Conservation (phyloP, 1,139 yeast genomes). For the Scheffersomyces quercinus region DNA sequence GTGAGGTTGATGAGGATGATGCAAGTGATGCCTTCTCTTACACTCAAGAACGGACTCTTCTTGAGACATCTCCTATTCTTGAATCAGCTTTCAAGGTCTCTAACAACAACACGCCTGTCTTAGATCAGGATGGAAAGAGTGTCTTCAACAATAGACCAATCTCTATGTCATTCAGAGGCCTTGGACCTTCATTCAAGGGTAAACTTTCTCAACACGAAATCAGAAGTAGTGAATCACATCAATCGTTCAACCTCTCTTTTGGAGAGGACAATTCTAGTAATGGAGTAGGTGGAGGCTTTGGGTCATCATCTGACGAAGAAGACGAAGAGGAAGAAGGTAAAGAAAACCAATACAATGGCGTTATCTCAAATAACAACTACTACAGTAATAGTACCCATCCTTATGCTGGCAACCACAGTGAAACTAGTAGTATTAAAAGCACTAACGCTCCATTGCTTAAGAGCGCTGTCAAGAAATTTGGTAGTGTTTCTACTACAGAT, state of each 20-base stretch:
- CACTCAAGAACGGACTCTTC: slow-evolving; percentile 2
- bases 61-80: slow-evolving; percentile 25
- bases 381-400: background rate
- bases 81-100: slow-evolving; percentile 16
- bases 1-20: slow-evolving; percentile 1
- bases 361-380: background rate
- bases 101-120: slow-evolving; percentile 8
- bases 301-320: slow-evolving; percentile 18
- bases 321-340: slow-evolving; percentile 25
- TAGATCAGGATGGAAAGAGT: slow-evolving; percentile 13
- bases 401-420: background rate
- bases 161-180: slow-evolving; percentile 68
- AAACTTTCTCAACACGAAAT: slow-evolving; percentile 30
- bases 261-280: slow-evolving; percentile 24
- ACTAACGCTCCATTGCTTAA: slow-evolving; percentile 2
- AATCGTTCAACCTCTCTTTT: slow-evolving; percentile 42
- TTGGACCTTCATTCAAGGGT: slow-evolving; percentile 52
- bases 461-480: slow-evolving; percentile 9
- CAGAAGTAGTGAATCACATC: slow-evolving; percentile 42
- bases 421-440: too few species aligned
- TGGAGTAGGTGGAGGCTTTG: slow-evolving; percentile 14
- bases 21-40: background rate
- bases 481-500: slow-evolving; percentile 3
- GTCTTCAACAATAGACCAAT: slow-evolving; percentile 47
- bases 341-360: slow-evolving; percentile 4